Conservation (phyloP, 148 eudicot species). For the Diospyros kaki region DNA sequence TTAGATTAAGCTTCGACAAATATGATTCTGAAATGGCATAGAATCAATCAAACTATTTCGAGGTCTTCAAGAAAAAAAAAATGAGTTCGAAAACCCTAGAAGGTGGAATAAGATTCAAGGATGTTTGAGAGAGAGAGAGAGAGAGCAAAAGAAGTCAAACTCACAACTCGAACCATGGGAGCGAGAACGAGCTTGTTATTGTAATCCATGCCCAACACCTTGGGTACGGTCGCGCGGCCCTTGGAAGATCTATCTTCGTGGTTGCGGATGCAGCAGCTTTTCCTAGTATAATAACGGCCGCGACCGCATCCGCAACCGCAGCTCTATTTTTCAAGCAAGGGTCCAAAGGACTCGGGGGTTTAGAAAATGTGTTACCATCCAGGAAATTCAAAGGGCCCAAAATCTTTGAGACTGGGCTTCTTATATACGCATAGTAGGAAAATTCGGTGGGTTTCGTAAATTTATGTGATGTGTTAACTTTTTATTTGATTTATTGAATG, state of each 20-base stretch:
- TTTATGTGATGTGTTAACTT: too few species aligned
- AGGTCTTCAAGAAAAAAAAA: too few species aligned
- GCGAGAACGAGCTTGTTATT: constrained; percentile 72
- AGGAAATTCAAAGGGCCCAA: too few species aligned
- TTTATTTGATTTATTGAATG: too few species aligned
- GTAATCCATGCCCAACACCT: constrained; percentile 50
- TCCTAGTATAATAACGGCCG: too few species aligned
- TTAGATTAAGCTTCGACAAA: neutral
- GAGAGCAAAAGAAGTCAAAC: constrained; percentile 19
- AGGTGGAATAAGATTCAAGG: neutral
- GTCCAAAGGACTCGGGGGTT: too few species aligned
- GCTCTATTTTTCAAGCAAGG: too few species aligned
- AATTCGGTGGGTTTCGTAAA: too few species aligned
- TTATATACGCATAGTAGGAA: too few species aligned
- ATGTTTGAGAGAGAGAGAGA: neutral
- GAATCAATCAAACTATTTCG: neutral
- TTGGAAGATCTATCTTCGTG: neutral
- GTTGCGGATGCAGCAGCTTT: neutral
- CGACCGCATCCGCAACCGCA: too few species aligned
- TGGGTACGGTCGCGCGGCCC: neutral
- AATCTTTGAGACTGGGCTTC: too few species aligned
- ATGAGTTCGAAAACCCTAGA: neutral
- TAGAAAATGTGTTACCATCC: too few species aligned
- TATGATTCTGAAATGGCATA: neutral
- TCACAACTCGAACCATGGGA: constrained; percentile 88